phyloP scores from a whole-genome alignment of 78 protist species.

The Emiliania huxleyi region DNA sequence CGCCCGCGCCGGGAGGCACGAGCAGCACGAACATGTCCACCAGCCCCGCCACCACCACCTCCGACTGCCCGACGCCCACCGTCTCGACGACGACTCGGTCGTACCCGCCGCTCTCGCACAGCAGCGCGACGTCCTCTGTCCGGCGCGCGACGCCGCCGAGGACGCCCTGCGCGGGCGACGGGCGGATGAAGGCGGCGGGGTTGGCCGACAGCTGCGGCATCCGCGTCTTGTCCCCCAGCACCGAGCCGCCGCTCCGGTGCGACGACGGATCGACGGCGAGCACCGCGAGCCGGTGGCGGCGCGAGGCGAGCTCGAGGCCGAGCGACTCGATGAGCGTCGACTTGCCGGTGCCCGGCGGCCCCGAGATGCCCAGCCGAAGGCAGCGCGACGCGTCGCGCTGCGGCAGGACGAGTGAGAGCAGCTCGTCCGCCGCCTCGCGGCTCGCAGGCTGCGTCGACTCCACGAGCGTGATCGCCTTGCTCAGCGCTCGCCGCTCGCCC shows the following conservation, averaged over 20 bases:
- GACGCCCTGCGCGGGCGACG: constrained; percentile 80
- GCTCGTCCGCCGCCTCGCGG: neutral
- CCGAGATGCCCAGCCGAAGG: constrained; percentile 86
- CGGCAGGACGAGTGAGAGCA: neutral
- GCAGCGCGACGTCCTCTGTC: constrained; percentile 80
- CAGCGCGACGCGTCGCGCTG: neutral
- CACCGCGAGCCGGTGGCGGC: constrained; percentile 10
- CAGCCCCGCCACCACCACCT: constrained; percentile 79
- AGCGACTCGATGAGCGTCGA: constrained; percentile 86
- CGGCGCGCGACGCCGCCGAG: constrained; percentile 74
- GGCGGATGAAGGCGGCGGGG: constrained; percentile 86
- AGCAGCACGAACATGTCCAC: constrained; percentile 85
- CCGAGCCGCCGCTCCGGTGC: constrained; percentile 82
- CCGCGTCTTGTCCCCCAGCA: constrained; percentile 95
- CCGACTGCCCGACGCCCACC: constrained; percentile 98
- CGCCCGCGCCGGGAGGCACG: constrained; percentile 95
- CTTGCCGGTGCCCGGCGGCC: constrained; percentile 97
- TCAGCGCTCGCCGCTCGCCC: constrained; percentile 11
- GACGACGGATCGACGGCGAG: constrained; percentile 93
- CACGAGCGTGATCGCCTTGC: constrained; percentile 32
- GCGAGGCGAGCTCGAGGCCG: neutral
- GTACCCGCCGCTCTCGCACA: constrained; percentile 84
- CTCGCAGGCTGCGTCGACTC: neutral
- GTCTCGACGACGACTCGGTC: constrained; percentile 90
- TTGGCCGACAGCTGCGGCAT: constrained; percentile 80